Evolutionary conservation across 2,329 filamentous ascomycete species (phyloP), one percentile per base, ranked within the genome.

Genomic region (Anthostomella pinea): DNA sequence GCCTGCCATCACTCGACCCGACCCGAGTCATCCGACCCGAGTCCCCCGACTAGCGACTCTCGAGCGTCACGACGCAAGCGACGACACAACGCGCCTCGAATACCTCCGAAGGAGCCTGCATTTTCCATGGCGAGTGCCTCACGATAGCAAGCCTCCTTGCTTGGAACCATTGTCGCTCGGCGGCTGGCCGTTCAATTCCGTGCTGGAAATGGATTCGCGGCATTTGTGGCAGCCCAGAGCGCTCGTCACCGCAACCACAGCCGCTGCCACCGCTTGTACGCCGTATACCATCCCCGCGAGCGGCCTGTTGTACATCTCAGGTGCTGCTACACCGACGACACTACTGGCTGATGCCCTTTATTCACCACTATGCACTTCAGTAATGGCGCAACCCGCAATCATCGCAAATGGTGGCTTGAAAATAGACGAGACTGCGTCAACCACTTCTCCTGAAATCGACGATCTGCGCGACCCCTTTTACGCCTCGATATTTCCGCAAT

Each of bases 381-480:
- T 63, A 33, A 46, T 51, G n/a, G 45, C 60, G 17, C 53, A 58
- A 24, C 65, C 64, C 29, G 58, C 59, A 33, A 65, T 73, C 35
- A 63, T 69, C 30, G 60, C 66, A 26, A 68, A 67, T 36, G 59
- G 59, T 8, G 60, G 63, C 25, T 57, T 67, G 40, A 61, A 65
- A 39, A 59, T 61, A 29, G 63, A 69, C 46, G 54, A 67, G 47
- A 52, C 56, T 33, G 52, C 64, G 22, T 53, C 54, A 16, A 45
- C 55, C 17, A 51, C 60, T n/a, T 58, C 60, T 30, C 59, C 62
- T 17, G 59, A 65, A 23, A 64, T 82, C 45, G 77, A 82, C 42
- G 80, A 89, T 61, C 78, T 87, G 36, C 75, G 79, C 46, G 87
- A 95, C 54, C 89, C 89, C 7, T 98, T 98, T 64, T 95, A 95